Base-by-base conservation (phyloP, 106 monocot genomes). In the Platanthera zijinensis region DNA sequence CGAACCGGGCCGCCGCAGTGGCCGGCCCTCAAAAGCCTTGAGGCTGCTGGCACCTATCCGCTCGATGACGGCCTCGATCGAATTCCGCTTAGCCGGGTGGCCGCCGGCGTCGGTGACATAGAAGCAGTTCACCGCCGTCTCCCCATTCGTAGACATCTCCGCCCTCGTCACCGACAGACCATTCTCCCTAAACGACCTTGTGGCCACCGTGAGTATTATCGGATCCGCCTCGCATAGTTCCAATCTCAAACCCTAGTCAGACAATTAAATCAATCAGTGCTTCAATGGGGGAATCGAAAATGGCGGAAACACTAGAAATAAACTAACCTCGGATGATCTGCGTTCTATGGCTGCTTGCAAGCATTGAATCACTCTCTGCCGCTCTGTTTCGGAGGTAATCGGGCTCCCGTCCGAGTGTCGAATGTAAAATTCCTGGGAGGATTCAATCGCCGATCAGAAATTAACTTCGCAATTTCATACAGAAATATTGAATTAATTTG, bases 141-240 rank as follows among this genome's bases (percentile, higher is more conserved):
- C 74, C 6, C 75, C 88, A 48, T 82, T 84, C 17, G 88, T 92
- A 6, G 88, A 86, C 71, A 86, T 84, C 74, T 92, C 84, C 5
- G 86, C 91, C 19, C 76, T 79, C 3, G 82, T 68, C 13, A 92
- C 80, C 0, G 84, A 77, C 10, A 92, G 70, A 13, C 91, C 91
- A 8, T 92, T 84, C 79, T 92, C 91, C 57, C 91, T 69, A 69
- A 92, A 86, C 2, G 78, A 81, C 52, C 91, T 54, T 2, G 91
- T 92, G 1, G 88, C 84, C 1, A 84, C 83, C 9, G 88, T 76
- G 1, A 92, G 76, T 7, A 84, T 66, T n/a, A 63, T 52, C 46
- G 78, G 79, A 69, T 86, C 81, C 14, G 51, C 52, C 9, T 79
- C 67, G 70, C 74, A 84, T 32, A 91, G 75, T 72, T 91, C 88